Evolutionary conservation across 306 rosid genomes (phyloP).

Genomic region (Pyrus communis): DNA sequence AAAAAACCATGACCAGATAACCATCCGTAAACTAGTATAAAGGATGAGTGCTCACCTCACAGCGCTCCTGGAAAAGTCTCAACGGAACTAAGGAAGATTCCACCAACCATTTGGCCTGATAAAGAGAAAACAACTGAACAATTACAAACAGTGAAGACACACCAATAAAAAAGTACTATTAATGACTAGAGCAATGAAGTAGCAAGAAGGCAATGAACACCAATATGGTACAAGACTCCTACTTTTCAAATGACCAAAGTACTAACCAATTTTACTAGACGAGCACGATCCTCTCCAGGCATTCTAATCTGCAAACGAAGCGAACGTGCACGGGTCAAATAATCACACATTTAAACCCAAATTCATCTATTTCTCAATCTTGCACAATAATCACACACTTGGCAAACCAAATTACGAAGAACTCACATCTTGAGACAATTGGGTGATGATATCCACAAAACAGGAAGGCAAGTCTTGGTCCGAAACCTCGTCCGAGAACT

Average conservation of each 20-base stretch:
- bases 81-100: slow-evolving; percentile 76
- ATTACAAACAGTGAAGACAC: not conserved
- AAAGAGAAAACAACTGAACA: not conserved
- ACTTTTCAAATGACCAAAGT: not conserved
- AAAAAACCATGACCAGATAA: slow-evolving; percentile 12
- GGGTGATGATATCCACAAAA: slow-evolving; percentile 86
- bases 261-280: slow-evolving; percentile 84
- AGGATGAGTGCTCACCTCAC: slow-evolving; percentile 56
- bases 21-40: not conserved
- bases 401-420: slow-evolving; percentile 2
- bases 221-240: not conserved
- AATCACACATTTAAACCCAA: not conserved
- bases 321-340: slow-evolving; percentile 4
- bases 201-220: not conserved
- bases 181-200: not conserved
- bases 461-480: slow-evolving; percentile 55
- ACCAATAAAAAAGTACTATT: not conserved
- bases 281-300: slow-evolving; percentile 78
- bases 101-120: slow-evolving; percentile 93
- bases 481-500: slow-evolving; percentile 47
- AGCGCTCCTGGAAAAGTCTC: slow-evolving; percentile 91
- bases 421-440: slow-evolving; percentile 96
- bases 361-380: not conserved
- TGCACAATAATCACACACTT: not conserved
- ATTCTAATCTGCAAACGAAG: slow-evolving; percentile 66